These are phyloP conservation scores for Quercus tomentella DNA, from an alignment of 331 rosid species.

Conservation along the genomic window DNA sequence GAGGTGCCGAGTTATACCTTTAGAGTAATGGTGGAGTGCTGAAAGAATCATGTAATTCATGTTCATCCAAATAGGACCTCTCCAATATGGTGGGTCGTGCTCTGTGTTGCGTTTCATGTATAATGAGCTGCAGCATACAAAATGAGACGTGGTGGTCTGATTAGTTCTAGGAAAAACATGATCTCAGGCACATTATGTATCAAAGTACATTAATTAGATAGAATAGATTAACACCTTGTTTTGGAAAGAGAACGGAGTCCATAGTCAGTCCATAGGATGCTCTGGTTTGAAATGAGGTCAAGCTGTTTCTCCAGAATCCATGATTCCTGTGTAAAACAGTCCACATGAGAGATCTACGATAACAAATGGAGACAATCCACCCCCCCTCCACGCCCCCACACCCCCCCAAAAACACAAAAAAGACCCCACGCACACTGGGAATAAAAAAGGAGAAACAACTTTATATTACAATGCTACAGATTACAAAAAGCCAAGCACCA, in stretches of 20 bases:
- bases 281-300: slow-evolving; percentile 71
- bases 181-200: not conserved
- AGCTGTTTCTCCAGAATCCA: slow-evolving; percentile 92
- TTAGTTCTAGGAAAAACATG: slow-evolving; percentile 16
- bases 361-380: not conserved
- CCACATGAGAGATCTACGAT: not conserved
- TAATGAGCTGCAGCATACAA: slow-evolving; percentile 46
- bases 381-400: too few relatives aligned
- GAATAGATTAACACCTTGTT: slow-evolving; percentile 55
- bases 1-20: slow-evolving; percentile 41
- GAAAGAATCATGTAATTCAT: slow-evolving; percentile 90
- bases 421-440: too few relatives aligned
- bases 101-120: slow-evolving; percentile 94
- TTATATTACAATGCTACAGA: not conserved
- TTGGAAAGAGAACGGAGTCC: slow-evolving; percentile 96
- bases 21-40: slow-evolving; percentile 83
- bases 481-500: not conserved
- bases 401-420: not conserved
- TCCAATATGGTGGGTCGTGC: slow-evolving; percentile 92
- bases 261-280: slow-evolving; percentile 81
- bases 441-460: not conserved
- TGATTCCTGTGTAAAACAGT: slow-evolving; percentile 52
- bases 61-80: slow-evolving; percentile 96
- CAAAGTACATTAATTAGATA: not conserved
- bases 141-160: slow-evolving; percentile 5